Evolutionary conservation across 202 grass and related monocot species (phyloP), one percentile per base, ranked within the genome.

Genomic region (Schoenoplectus triqueter): DNA sequence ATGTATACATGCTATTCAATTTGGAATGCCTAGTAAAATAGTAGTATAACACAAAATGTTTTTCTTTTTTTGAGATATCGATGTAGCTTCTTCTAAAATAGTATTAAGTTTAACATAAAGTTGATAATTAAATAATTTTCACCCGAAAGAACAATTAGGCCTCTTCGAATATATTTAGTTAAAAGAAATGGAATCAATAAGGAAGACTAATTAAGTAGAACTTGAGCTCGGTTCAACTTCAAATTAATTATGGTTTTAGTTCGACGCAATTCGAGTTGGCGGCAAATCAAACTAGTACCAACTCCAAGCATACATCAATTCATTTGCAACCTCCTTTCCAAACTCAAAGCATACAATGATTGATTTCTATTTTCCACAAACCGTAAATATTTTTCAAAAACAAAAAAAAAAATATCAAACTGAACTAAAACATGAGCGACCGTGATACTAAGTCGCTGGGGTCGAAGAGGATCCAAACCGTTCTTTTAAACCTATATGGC

Each of bases 401-500:
- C 31, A 31, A 73, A 78, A 10, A 72, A 54, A 11, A 55, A 13
- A 6, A 22, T 4, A 22, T 4, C 4, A 13, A 54, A 75, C 3
- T 54, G 49, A 31, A 19, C 4, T 75, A 39, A 55, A 74, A 49
- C 15, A 50, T 1, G 17, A 51, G 8, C 11, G 10, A 40, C 56
- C n/a, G 2, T 78, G 54, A 78, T 52, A 60, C 0, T 11, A 39
- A 41, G 17, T 1, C 13, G 4, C 31, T 31, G 31, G 31, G 31
- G 6, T 41, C 1, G 15, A 6, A 15, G 52, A 60, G 52, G 11
- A 78, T 78, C 6, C 41, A 41, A 20, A 8, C 22, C 51, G 10
- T 57, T 77, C 50, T 40, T 59, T 78, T 44, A 31, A 31, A 31
- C 31, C 74, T 41, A 76, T 60, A 78, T 31, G 31, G 31, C 31